phyloP scores from a whole-genome alignment of 2,329 filamentous ascomycete species.

The Neofusicoccum sp. region DNA sequence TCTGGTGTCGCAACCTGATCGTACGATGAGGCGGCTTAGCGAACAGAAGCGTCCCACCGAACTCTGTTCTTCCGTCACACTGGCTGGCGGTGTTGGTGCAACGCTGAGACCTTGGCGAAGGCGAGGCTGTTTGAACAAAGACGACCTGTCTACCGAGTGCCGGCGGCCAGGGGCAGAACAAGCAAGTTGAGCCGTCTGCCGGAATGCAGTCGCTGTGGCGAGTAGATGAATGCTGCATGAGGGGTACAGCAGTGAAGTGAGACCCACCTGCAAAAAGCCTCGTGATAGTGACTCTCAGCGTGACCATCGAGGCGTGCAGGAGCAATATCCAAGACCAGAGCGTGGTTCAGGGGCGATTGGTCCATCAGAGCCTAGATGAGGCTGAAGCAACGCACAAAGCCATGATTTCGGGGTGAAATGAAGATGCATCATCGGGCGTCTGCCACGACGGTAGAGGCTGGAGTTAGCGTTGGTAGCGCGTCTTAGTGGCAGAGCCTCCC shows the following conservation, averaged over 20 bases:
- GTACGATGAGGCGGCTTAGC: constrained; percentile 2
- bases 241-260: background rate
- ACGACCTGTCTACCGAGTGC: too few relatives aligned
- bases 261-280: constrained; percentile 4
- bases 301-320: too few relatives aligned
- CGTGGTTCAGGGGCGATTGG: background rate
- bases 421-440: constrained; percentile 4
- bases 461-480: background rate
- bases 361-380: background rate
- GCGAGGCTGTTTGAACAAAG: background rate
- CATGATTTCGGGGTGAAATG: constrained; percentile 6
- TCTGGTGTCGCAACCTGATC: background rate
- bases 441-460: constrained; percentile 10
- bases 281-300: background rate
- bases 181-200: background rate
- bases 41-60: background rate
- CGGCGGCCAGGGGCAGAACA: background rate
- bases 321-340: too few relatives aligned
- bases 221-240: constrained; percentile 14
- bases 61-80: background rate
- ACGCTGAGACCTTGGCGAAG: background rate
- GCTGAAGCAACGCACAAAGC: background rate
- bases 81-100: background rate
- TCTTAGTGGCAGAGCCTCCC: background rate
- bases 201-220: background rate